A percentile compares a stretch with the other conserved stretches of the same genome.
These are phyloP conservation scores for Herpomyces periplanetae DNA, from an alignment of 2,329 filamentous ascomycete species.

Conservation along the genomic window DNA sequence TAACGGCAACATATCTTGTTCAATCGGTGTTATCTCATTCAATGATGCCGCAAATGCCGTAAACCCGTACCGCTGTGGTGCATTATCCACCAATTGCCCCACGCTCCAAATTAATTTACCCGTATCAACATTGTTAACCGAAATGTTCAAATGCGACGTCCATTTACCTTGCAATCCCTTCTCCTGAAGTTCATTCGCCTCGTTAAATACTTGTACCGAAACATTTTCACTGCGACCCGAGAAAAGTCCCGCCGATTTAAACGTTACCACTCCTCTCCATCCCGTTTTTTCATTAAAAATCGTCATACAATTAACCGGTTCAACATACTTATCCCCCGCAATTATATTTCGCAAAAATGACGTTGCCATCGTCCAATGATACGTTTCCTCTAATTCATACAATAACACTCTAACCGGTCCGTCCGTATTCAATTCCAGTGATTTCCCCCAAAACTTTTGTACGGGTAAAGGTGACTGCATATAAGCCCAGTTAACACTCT, in stretches of 20 bases:
- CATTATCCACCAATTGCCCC: slow-evolving; percentile 35
- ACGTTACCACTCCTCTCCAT: slow-evolving; percentile 46
- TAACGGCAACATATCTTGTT: slow-evolving; percentile 28
- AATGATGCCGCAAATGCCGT: slow-evolving; percentile 49
- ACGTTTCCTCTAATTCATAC: slow-evolving; percentile 27
- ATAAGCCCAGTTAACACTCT: slow-evolving; percentile 47
- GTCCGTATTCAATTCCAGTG: slow-evolving; percentile 66
- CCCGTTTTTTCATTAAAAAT: slow-evolving; percentile 49
- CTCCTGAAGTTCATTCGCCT: slow-evolving; percentile 21
- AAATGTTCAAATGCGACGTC: slow-evolving; percentile 30
- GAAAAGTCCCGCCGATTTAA: slow-evolving; percentile 88
- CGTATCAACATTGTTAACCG: slow-evolving; percentile 16
- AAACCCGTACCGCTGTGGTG: slow-evolving; percentile 44
- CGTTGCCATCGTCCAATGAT: slow-evolving; percentile 56
- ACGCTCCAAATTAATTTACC: slow-evolving; percentile 36
- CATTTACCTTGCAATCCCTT: slow-evolving; percentile 40
- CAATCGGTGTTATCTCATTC: slow-evolving; percentile 52
- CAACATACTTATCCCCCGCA: slow-evolving; percentile 87
- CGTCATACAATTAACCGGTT: slow-evolving; percentile 64
- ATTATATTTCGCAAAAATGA: slow-evolving; percentile 84
- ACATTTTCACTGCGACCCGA: slow-evolving; percentile 76
- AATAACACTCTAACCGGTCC: slow-evolving; percentile 43
- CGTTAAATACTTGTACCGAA: slow-evolving; percentile 26
- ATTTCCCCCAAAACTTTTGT: slow-evolving; percentile 97
- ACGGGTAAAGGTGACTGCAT: slow-evolving; percentile 52